Evolutionary conservation across 257 asterid species (phyloP), one percentile per base, ranked within the genome.

Genomic region (Capsicum pubescens): DNA sequence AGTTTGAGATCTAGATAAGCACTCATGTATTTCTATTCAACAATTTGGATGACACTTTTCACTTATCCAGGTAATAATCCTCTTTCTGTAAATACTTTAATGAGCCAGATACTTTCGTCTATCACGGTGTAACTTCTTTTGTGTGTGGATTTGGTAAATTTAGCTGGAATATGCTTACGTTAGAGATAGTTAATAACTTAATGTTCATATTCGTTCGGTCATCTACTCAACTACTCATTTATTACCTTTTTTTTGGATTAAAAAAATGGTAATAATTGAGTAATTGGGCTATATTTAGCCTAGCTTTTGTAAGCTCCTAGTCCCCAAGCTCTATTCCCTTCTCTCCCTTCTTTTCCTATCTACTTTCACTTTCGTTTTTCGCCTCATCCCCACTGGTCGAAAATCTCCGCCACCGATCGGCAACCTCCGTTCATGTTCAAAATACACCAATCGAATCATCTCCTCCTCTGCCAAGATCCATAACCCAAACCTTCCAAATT

Each of bases 11-110:
- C 26, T 39, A 16, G 32, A 39, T 52, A 68, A 68, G 55, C 39
- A 8, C 32, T 39, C 77, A 16, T 69, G 16, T 69, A 9, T 39
- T 69, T 69, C 54, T 39, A 39, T 16, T 39, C 13, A 69, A 69
- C 55, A 69, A 16, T 69, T 9, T 69, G 77, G 12, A 69, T 15
- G 77, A 69, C 39, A 26, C 13, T 39, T 69, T 69, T 69, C 77
- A 39, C 54, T 69, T 39, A 69, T 39, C 77, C 26, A 39, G 46
- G 54, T 39, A 69, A 69, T 69, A 39, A 69, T 39, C 21, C 32
- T 69, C 55, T 39, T 39, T 69, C 54, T 39, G 8, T 39, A 54
- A 67, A 35, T 67, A 67, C 21, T 67, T 35, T 1, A 67, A 67
- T 35, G 74, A 35, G 21, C 50, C 35, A 35, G 14, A 35, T 67